Evolutionary conservation across 768 basidiomycete genomes (phyloP).

Genomic region (Auriculariales sp.): DNA sequence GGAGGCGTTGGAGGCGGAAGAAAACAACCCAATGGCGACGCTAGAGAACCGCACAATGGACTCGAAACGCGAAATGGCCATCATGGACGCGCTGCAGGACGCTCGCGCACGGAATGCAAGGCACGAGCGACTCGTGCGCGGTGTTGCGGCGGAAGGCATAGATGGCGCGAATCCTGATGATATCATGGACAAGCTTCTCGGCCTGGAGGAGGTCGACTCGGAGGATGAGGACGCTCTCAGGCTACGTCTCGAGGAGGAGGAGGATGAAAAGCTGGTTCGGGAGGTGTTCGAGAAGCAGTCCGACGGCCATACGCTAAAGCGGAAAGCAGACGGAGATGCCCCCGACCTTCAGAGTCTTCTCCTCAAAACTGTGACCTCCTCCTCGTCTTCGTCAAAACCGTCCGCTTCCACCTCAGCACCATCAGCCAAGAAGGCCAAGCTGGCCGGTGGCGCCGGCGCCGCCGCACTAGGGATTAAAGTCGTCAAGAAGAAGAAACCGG

Average conservation of each 20-base stretch:
- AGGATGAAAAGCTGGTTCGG: conserved; percentile 82
- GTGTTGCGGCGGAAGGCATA: conserved; percentile 50
- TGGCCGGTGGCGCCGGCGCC: conserved; percentile 28
- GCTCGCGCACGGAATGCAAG: conserved; percentile 76
- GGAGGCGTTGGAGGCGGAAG: conserved; percentile 77
- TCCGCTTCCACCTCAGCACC: conserved; percentile 25
- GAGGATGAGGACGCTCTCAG: conserved; percentile 67
- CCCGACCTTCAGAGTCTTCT: conserved; percentile 56
- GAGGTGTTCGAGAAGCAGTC: conserved; percentile 71
- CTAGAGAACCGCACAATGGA: conserved; percentile 86
- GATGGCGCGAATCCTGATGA: too few species aligned
- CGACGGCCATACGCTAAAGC: conserved; percentile 53
- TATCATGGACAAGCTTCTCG: conserved; percentile 50
- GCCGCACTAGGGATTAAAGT: conserved; percentile 63
- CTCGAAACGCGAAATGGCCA: conserved; percentile 96
- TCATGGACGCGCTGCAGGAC: conserved; percentile 89
- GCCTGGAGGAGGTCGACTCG: conserved; percentile 39
- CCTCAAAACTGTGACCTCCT: conserved; percentile 40
- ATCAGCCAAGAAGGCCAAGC: conserved; percentile 38
- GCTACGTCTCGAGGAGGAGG: conserved; percentile 57
- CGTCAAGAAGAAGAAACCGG: conserved; percentile 28
- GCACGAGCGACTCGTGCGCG: conserved; percentile 43
- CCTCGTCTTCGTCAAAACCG: conserved; percentile 30
- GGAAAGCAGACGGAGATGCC: conserved; percentile 70
- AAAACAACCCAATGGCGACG: conserved; percentile 94